Percentiles rank a stretch among this genome's conserved stretches.
phyloP scores from a whole-genome alignment of 1,284 basidiomycete species.

The Moesziomyces sp. region DNA sequence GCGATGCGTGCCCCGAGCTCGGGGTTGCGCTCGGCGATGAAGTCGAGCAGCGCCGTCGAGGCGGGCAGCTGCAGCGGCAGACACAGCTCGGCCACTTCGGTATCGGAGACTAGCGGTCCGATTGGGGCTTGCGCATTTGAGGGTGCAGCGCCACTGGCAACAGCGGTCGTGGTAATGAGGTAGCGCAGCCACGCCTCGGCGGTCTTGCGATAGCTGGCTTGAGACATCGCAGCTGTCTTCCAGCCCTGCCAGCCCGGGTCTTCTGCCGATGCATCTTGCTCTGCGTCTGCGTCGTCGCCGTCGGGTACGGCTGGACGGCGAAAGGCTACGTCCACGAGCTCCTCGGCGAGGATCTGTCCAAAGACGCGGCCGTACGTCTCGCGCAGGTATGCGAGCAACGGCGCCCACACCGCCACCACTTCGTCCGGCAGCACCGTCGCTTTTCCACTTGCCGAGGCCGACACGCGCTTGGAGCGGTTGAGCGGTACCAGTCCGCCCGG shows the following conservation, averaged over 20 bases:
- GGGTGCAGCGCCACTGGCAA: constrained; percentile 2
- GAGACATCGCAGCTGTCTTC: constrained; percentile 10
- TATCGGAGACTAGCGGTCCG: constrained; percentile 12
- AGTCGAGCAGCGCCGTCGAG: constrained; percentile 13
- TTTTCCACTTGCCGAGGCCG: constrained; percentile 1
- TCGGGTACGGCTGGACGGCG: constrained; percentile 3
- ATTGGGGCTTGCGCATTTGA: constrained; percentile 1
- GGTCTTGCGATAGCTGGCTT: constrained; percentile 24
- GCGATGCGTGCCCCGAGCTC: constrained; percentile 14
- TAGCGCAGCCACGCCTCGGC: constrained; percentile 38
- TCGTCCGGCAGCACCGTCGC: constrained; percentile 17
- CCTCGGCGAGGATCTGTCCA: constrained; percentile 26
- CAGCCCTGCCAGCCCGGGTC: constrained; percentile 22
- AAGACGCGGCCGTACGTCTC: constrained; percentile 29
- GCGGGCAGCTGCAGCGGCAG: constrained; percentile 4
- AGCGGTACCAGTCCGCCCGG: constrained; percentile 43
- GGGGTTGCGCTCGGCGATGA: constrained; percentile 15
- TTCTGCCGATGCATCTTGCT: background rate
- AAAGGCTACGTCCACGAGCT: constrained; percentile 19
- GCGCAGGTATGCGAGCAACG: constrained; percentile 31
- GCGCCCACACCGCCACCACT: constrained; percentile 24
- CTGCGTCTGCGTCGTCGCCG: background rate
- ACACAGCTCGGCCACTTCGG: constrained; percentile 25
- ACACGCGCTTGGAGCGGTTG: constrained; percentile 30
- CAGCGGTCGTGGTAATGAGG: constrained; percentile 19